Evolutionary conservation across 1,284 basidiomycete species (phyloP).

Genomic region (Trametes pubescens): DNA sequence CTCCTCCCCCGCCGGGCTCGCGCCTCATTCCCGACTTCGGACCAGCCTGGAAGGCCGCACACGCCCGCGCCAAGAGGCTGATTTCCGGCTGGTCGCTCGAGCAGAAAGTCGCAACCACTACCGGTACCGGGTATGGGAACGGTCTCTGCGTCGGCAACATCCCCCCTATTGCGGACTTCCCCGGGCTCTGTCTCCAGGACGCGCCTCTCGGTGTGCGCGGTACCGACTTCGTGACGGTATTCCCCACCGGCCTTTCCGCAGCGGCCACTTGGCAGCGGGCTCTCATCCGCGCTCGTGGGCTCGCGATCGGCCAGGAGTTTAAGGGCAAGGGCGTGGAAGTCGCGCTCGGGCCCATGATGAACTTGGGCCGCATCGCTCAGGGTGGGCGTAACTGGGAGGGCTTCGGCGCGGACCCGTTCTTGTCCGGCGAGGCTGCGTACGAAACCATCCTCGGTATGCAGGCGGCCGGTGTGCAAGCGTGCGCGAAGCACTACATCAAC

Average conservation of each 20-base stretch:
- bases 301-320: slow-evolving; percentile 82
- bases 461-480: slow-evolving; percentile 74
- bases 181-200: slow-evolving; percentile 75
- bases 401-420: slow-evolving; percentile 83
- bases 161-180: slow-evolving; percentile 49
- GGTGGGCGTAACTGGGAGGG: slow-evolving; percentile 90
- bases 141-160: slow-evolving; percentile 56
- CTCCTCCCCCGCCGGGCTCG: slow-evolving; percentile 42
- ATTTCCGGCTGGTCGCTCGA: slow-evolving; percentile 48
- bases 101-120: slow-evolving; percentile 52
- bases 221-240: slow-evolving; percentile 63
- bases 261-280: slow-evolving; percentile 69
- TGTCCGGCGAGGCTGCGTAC: slow-evolving; percentile 75
- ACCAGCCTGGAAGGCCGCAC: slow-evolving; percentile 51
- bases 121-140: slow-evolving; percentile 54
- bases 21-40: slow-evolving; percentile 53
- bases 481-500: slow-evolving; percentile 81
- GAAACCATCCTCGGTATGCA: slow-evolving; percentile 83
- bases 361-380: slow-evolving; percentile 70
- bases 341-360: slow-evolving; percentile 73
- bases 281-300: slow-evolving; percentile 77
- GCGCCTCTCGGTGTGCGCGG: slow-evolving; percentile 55
- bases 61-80: slow-evolving; percentile 47
- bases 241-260: slow-evolving; percentile 66
- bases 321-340: slow-evolving; percentile 83